Evolutionary conservation across 2,329 filamentous ascomycete genomes (phyloP).

Genomic region (Talaromyces piceae): DNA sequence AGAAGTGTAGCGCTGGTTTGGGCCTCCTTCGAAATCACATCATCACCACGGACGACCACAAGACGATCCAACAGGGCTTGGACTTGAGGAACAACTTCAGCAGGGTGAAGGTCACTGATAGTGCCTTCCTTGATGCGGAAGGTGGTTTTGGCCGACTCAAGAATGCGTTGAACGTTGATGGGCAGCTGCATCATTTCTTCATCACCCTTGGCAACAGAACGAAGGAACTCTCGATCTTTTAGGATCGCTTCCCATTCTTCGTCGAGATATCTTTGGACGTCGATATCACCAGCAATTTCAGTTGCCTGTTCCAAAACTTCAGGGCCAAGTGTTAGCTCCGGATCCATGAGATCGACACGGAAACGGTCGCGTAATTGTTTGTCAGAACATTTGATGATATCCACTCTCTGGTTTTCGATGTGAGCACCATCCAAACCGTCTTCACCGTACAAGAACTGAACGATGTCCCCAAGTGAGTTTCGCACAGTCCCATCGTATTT

Average conservation of each 20-base stretch:
- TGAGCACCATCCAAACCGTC: slow-evolving; percentile 89
- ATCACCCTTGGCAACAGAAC: slow-evolving; percentile 65
- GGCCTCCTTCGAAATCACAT: slow-evolving; percentile 75
- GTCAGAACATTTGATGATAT: slow-evolving; percentile 74
- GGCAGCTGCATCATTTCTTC: slow-evolving; percentile 86
- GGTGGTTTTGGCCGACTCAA: slow-evolving; percentile 80
- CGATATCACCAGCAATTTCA: slow-evolving; percentile 79
- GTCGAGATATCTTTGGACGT: slow-evolving; percentile 78
- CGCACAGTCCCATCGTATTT: slow-evolving; percentile 97
- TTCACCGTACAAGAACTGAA: slow-evolving; percentile 96
- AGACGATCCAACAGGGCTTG: slow-evolving; percentile 67
- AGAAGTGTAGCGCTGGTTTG: slow-evolving; percentile 82
- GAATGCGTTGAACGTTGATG: slow-evolving; percentile 82
- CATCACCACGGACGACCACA: slow-evolving; percentile 76
- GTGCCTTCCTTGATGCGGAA: slow-evolving; percentile 83
- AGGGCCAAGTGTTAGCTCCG: slow-evolving; percentile 52
- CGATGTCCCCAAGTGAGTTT: slow-evolving; percentile 91
- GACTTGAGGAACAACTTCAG: slow-evolving; percentile 76
- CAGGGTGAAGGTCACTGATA: slow-evolving; percentile 81
- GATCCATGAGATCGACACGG: slow-evolving; percentile 78
- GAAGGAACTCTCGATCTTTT: slow-evolving; percentile 67
- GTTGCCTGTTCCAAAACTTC: slow-evolving; percentile 79
- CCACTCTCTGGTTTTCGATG: slow-evolving; percentile 88
- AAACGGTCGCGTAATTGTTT: slow-evolving; percentile 72
- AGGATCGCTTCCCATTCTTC: slow-evolving; percentile 75